Evolutionary conservation across 2,329 filamentous ascomycete species (phyloP).

Genomic region (Fusarium proliferatum): DNA sequence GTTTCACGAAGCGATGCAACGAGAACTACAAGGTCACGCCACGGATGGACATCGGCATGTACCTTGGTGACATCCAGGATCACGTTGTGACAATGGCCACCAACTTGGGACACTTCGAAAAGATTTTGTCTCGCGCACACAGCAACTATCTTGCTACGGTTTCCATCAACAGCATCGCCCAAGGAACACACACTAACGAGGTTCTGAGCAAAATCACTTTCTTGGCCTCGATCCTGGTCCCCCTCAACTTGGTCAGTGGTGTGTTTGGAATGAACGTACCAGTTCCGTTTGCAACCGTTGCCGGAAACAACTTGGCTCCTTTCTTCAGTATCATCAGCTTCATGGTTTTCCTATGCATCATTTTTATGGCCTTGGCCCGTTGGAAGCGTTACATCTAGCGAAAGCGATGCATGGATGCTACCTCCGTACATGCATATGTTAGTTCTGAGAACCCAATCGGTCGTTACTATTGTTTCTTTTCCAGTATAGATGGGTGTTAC

Average conservation of each 20-base stretch:
- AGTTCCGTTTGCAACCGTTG: slow-evolving; percentile 70
- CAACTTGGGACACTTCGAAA: slow-evolving; percentile 94
- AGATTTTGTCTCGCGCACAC: slow-evolving; percentile 94
- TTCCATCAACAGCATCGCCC: slow-evolving; percentile 88
- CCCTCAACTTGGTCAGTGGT: slow-evolving; percentile 90
- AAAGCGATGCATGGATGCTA: slow-evolving; percentile 54
- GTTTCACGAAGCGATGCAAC: slow-evolving; percentile 98
- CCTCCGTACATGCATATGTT: not conserved
- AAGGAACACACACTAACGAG: slow-evolving; percentile 88
- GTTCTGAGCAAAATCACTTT: slow-evolving; percentile 96
- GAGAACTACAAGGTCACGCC: slow-evolving; percentile 96
- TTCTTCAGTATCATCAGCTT: slow-evolving; percentile 45
- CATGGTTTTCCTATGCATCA: slow-evolving; percentile 64
- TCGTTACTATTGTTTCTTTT: slow-evolving; percentile 21
- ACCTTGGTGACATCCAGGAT: slow-evolving; percentile 97
- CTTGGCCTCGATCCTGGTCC: slow-evolving; percentile 93
- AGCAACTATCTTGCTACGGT: slow-evolving; percentile 97
- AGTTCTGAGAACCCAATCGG: not conserved
- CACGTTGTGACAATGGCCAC: slow-evolving; percentile 99
- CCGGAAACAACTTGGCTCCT: slow-evolving; percentile 59
- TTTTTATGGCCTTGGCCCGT: slow-evolving; percentile 60
- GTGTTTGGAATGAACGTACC: slow-evolving; percentile 89
- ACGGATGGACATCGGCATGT: slow-evolving; percentile 95
- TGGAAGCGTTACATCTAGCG: slow-evolving; percentile 59
- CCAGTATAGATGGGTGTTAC: slow-evolving; percentile 31